A percentile compares a stretch with the other conserved stretches of the same genome.
These are phyloP conservation scores for Obba rivulosa DNA, from an alignment of 768 basidiomycete species.

Conservation along the genomic window DNA sequence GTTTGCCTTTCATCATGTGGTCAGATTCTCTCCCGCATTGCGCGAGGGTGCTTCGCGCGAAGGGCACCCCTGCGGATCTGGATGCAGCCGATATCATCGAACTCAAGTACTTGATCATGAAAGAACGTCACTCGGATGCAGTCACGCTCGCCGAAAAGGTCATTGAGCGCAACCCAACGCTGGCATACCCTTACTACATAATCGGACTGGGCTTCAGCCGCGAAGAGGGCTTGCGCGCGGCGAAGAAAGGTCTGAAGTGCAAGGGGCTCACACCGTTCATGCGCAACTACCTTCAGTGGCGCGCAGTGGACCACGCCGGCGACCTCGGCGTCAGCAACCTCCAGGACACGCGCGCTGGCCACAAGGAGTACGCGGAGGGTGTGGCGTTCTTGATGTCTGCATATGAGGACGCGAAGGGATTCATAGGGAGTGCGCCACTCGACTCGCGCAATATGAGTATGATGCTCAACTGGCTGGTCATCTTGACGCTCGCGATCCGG, in stretches of 20 bases:
- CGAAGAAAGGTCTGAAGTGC: slow-evolving; percentile 64
- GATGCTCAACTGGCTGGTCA: slow-evolving; percentile 54
- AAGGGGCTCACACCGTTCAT: slow-evolving; percentile 50
- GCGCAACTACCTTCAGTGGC: slow-evolving; percentile 49
- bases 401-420: slow-evolving; percentile 53
- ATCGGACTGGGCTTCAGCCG: slow-evolving; percentile 45
- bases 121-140: slow-evolving; percentile 43
- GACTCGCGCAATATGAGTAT: slow-evolving; percentile 58
- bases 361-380: slow-evolving; percentile 51
- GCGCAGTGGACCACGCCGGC: slow-evolving; percentile 57
- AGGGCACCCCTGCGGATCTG: slow-evolving; percentile 33
- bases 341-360: slow-evolving; percentile 36
- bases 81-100: slow-evolving; percentile 63
- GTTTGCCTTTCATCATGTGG: slow-evolving; percentile 58
- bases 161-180: slow-evolving; percentile 49
- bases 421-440: slow-evolving; percentile 51
- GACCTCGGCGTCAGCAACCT: slow-evolving; percentile 48
- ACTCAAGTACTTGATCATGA: slow-evolving; percentile 53
- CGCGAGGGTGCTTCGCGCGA: slow-evolving; percentile 48
- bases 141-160: slow-evolving; percentile 40
- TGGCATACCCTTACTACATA: slow-evolving; percentile 62
- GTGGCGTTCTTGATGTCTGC: slow-evolving; percentile 57
- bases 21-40: slow-evolving; percentile 54
- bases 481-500: slow-evolving; percentile 45
- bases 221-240: slow-evolving; percentile 49